These are phyloP conservation scores for Stereocaulon alpinum DNA, from an alignment of 495 filamentous ascomycete species.

Conservation along the genomic window DNA sequence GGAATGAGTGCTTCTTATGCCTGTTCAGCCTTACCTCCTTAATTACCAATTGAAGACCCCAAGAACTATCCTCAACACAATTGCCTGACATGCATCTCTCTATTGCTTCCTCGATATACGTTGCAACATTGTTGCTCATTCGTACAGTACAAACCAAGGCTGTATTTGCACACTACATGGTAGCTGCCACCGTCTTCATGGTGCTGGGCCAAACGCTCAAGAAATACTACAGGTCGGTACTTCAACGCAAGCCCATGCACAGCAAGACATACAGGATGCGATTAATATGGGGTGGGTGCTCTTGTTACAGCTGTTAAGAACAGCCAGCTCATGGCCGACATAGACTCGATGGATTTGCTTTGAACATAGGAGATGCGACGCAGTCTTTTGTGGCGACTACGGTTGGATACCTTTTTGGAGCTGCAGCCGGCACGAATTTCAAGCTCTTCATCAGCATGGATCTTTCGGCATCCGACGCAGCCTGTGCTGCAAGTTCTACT, in stretches of 20 bases:
- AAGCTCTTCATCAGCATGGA: conserved; percentile 29
- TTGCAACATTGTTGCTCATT: neutral
- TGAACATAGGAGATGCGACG: conserved; percentile 23
- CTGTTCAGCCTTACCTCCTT: too few species aligned
- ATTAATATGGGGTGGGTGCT: conserved; percentile 16
- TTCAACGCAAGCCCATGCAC: conserved; percentile 21
- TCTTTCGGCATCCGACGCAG: neutral
- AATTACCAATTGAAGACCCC: too few species aligned
- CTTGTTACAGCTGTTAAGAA: neutral
- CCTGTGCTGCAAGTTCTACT: neutral
- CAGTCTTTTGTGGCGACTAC: conserved; percentile 17
- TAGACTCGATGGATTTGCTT: conserved; percentile 27
- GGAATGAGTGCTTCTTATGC: too few species aligned
- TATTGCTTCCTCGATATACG: too few species aligned
- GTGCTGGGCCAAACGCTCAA: neutral
- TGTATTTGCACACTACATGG: conserved; percentile 31
- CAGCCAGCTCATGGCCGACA: neutral
- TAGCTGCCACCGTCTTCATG: neutral
- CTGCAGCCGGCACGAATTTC: conserved; percentile 21
- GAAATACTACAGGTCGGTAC: conserved; percentile 17
- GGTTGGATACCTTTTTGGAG: conserved; percentile 19
- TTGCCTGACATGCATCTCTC: neutral
- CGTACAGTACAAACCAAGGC: conserved; percentile 4
- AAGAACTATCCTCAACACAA: too few species aligned
- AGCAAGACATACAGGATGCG: conserved; percentile 25